Evolutionary conservation across 176 grass and related monocot species (phyloP), one percentile per base, ranked within the genome.

Genomic region (Aegilops umbellulata): DNA sequence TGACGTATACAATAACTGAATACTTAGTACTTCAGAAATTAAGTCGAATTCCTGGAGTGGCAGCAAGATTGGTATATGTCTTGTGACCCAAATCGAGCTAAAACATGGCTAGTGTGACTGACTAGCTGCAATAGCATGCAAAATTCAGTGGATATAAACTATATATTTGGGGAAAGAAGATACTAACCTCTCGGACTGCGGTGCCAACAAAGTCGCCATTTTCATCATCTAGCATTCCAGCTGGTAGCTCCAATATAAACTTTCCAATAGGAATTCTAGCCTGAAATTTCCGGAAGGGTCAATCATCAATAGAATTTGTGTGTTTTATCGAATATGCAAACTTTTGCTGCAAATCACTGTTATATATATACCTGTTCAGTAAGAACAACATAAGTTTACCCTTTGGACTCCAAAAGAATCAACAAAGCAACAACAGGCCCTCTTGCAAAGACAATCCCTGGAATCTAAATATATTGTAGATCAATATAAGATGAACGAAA

Each of bases 361-460:
- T 76, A 1, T 44, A 44, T 13, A 47, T 5, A 47, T 88, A 95
- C 96, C 84, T 98, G 93, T 49, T 95, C 90, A 23, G 91, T 95
- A 66, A 98, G 93, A 88, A 98, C 90, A 26, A 84, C 90, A 25
- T 86, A 98, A 32, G 74, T 94, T 86, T 94, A 25, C 22, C 88
- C 91, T 44, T 89, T 64, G 7, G 86, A 98, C 60, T 98, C 96
- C 73, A 98, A 85, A 53, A 98, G 93, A 83, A 98, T 95, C 84
- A 98, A 83, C 6, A 94, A 89, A 39, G 93, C 91, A 95, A 98
- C 93, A 66, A 90, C 88, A 8, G 88, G 90, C 4, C 93, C 96
- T 85, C 96, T 94, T 82, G 96, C 86, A 82, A 98, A 98, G 61
- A 98, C 96, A 80, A 98, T 98, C 76, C 93, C 96, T 92, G 93